Percentiles rank a stretch among this genome's conserved stretches.
These are phyloP conservation scores for Colletotrichum tofieldiae DNA, from an alignment of 2,329 filamentous ascomycete genomes.

Conservation along the genomic window DNA sequence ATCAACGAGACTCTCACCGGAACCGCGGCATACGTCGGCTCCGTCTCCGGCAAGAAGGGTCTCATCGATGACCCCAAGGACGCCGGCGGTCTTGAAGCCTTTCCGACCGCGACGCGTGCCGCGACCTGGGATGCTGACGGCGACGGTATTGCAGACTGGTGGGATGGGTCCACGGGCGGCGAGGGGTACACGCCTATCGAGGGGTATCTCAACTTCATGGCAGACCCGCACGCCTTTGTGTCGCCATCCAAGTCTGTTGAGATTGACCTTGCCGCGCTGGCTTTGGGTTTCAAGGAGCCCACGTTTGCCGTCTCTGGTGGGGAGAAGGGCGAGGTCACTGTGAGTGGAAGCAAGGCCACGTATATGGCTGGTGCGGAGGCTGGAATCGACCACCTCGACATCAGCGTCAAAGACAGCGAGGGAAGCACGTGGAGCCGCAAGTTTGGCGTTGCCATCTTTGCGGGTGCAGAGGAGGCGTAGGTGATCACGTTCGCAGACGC, in stretches of 20 bases:
- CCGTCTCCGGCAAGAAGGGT: constrained; percentile 49
- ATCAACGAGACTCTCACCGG: constrained; percentile 50
- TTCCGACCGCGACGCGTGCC: constrained; percentile 47
- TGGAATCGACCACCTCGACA: constrained; percentile 43
- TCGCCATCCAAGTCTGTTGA: constrained; percentile 45
- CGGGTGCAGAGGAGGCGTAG: constrained; percentile 19
- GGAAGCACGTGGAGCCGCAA: constrained; percentile 45
- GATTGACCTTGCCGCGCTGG: constrained; percentile 49
- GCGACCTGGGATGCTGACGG: constrained; percentile 52
- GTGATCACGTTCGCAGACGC: background rate
- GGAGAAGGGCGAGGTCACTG: constrained; percentile 41
- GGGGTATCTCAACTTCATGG: constrained; percentile 55
- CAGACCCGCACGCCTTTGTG: constrained; percentile 52
- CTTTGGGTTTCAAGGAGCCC: constrained; percentile 45
- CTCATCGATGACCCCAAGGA: constrained; percentile 53
- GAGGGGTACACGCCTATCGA: constrained; percentile 52
- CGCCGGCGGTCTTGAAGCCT: constrained; percentile 53
- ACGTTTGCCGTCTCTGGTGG: constrained; percentile 37
- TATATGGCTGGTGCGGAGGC: constrained; percentile 42
- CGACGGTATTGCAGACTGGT: constrained; percentile 55
- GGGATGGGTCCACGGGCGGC: constrained; percentile 52
- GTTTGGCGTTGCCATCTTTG: constrained; percentile 45
- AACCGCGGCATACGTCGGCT: constrained; percentile 51
- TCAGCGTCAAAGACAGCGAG: constrained; percentile 44
- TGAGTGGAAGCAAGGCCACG: constrained; percentile 36